Evolutionary conservation across 495 filamentous ascomycete species (phyloP).

Genomic region (Chaetomium cochliodes): DNA sequence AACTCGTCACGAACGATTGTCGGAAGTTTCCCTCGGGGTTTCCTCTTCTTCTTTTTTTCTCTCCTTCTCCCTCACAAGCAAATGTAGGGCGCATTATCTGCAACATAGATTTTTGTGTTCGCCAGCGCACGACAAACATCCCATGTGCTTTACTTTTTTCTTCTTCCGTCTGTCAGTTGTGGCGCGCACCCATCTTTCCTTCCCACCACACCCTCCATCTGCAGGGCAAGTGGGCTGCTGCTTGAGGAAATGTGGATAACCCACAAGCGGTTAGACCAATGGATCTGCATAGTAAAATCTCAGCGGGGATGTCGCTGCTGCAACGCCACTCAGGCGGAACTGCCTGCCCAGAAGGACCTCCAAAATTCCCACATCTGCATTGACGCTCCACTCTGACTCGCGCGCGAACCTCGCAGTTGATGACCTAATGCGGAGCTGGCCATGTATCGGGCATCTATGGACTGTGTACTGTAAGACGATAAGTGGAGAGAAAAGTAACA

Average conservation of each 20-base stretch:
- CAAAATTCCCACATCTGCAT: slow-evolving; percentile 14
- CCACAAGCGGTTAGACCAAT: slow-evolving; percentile 6
- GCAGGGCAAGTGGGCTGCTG: not conserved
- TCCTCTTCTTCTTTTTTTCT: not conserved
- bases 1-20: not conserved
- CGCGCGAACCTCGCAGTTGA: slow-evolving; percentile 7
- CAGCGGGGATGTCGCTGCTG: not conserved
- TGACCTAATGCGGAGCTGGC: slow-evolving; percentile 9
- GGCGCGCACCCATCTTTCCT: not conserved
- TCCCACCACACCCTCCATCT: not conserved
- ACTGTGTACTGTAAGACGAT: no score
- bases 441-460: not conserved
- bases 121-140: no score
- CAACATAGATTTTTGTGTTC: not conserved
- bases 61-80: not conserved
- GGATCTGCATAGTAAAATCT: slow-evolving; percentile 9
- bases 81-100: not conserved
- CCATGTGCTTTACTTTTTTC: not conserved
- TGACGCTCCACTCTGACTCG: slow-evolving; percentile 19
- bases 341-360: slow-evolving; percentile 8
- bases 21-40: not conserved
- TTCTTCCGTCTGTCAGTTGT: not conserved
- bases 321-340: slow-evolving; percentile 7
- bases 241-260: not conserved
- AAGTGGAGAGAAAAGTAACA: no score